Evolutionary conservation across 2,329 filamentous ascomycete species (phyloP), one percentile per base, ranked within the genome.

Genomic region (Fusarium protoensiforme): DNA sequence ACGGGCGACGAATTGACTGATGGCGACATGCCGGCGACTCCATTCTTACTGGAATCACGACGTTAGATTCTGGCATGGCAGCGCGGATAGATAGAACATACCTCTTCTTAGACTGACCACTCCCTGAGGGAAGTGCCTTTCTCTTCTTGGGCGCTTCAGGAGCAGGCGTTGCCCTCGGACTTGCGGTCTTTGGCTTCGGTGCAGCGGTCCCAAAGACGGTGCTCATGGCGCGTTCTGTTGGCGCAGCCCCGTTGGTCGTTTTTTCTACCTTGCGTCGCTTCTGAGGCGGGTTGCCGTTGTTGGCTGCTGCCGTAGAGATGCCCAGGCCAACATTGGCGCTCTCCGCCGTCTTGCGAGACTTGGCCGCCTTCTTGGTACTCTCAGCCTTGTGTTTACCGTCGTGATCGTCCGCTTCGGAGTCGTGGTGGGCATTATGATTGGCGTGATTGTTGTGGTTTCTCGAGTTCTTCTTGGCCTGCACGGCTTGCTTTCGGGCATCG

Each of bases 241-340:
- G 81, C 33, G 84, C 83, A 6, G 82, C 84, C 41, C 86, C 86
- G 68, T 85, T 86, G 16, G 84, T 80, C 11, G 87, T 83, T 77
- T 94, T 94, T 77, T 97, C 94, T 3, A 94, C 91, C 83, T 95
- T 97, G 73, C 95, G 91, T 78, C 94, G 89, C 84, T 97, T 97
- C 27, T 87, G 85, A 3, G 91, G 86, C 14, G 91, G 87, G 31
- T 88, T 87, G 71, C 87, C 89, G 20, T 88, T 89, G 22, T 86
- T 81, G 7, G 84, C 78, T 35, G 84, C 78, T 11, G 87, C 86
- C 69, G 90, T 89, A 56, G 89, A 87, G 67, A 94, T 93, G 43
- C 92, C 92, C 38, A 94, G 83, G 3, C 92, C 93, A 38, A 92
- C 83, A 58, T 85, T 84, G 24, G 81, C 79, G 3, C 85, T 81